A percentile compares a stretch with the other conserved stretches of the same genome.
phyloP scores from a whole-genome alignment of 495 filamentous ascomycete genomes.

The Wilcoxina mikolae region DNA sequence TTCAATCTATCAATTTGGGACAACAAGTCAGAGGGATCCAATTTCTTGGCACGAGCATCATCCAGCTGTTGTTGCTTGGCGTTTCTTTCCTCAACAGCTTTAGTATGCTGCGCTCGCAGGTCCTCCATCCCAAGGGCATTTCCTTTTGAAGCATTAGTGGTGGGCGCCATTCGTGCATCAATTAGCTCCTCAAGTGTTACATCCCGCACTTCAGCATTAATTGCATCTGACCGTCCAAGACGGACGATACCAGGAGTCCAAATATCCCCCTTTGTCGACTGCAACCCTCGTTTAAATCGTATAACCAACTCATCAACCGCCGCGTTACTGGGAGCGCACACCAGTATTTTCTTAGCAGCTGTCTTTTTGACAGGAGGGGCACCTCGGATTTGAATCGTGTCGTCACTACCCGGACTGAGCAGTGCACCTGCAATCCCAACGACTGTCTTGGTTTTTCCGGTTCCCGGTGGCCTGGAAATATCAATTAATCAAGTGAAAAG shows the following conservation, averaged over 20 bases:
- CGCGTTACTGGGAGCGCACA: slow-evolving; percentile 94
- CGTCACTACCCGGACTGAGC: slow-evolving; percentile 41
- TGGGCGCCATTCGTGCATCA: slow-evolving; percentile 48
- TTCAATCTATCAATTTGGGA: slow-evolving; percentile 54
- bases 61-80: slow-evolving; percentile 54
- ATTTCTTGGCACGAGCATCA: slow-evolving; percentile 44
- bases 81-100: slow-evolving; percentile 54
- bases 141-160: slow-evolving; percentile 30
- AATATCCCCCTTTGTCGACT: slow-evolving; percentile 51
- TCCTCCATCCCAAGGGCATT: slow-evolving; percentile 51
- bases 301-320: slow-evolving; percentile 93
- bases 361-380: slow-evolving; percentile 29
- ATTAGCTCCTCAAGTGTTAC: slow-evolving; percentile 91
- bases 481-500: slow-evolving; percentile 5
- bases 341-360: slow-evolving; percentile 68
- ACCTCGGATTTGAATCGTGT: slow-evolving; percentile 38
- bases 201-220: slow-evolving; percentile 76
- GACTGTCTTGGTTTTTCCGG: slow-evolving; percentile 97
- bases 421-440: slow-evolving; percentile 88
- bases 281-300: slow-evolving; percentile 78
- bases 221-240: slow-evolving; percentile 82
- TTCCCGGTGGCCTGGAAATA: slow-evolving; percentile 58
- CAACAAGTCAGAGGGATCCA: slow-evolving; percentile 41
- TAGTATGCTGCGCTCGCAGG: slow-evolving; percentile 67
- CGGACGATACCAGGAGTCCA: slow-evolving; percentile 72